phyloP scores from a whole-genome alignment of 116 monocot genomes.

The Phalaenopsis hybrid region DNA sequence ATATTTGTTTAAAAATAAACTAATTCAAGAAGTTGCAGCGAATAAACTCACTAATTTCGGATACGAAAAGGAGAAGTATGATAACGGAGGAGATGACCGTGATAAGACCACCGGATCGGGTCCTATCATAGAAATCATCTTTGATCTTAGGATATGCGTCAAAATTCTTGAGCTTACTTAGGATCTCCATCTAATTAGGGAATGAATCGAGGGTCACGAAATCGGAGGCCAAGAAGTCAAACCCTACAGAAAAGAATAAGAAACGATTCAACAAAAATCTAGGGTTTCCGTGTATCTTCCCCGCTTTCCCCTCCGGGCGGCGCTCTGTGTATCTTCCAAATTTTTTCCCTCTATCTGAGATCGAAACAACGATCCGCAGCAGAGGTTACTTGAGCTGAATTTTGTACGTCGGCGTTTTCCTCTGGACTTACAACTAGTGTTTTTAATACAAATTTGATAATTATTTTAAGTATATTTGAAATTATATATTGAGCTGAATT shows the following conservation, averaged over 20 bases:
- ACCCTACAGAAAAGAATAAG: not conserved
- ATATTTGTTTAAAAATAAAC: not conserved
- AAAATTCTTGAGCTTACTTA: conserved; percentile 62
- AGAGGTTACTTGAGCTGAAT: no score
- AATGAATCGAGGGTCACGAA: not conserved
- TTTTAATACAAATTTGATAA: no score
- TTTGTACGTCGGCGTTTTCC: no score
- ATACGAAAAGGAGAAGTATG: conserved; percentile 13
- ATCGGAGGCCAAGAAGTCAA: not conserved
- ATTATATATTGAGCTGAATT: no score
- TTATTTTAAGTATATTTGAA: no score
- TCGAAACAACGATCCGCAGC: not conserved
- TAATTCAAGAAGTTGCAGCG: not conserved
- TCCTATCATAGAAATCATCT: conserved; percentile 11
- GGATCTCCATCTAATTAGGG: conserved; percentile 47
- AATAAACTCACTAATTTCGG: conserved; percentile 19
- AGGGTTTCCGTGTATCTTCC: not conserved
- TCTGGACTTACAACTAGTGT: no score
- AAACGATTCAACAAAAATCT: not conserved
- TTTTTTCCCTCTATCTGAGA: no score
- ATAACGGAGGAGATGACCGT: conserved; percentile 8
- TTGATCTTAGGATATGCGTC: conserved; percentile 14
- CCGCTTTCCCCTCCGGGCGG: not conserved
- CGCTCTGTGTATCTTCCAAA: no score
- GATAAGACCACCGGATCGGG: conserved; percentile 9